Evolutionary conservation across 805 yeast genomes (phyloP).

Genomic region (Hanseniaspora mollemarum): DNA sequence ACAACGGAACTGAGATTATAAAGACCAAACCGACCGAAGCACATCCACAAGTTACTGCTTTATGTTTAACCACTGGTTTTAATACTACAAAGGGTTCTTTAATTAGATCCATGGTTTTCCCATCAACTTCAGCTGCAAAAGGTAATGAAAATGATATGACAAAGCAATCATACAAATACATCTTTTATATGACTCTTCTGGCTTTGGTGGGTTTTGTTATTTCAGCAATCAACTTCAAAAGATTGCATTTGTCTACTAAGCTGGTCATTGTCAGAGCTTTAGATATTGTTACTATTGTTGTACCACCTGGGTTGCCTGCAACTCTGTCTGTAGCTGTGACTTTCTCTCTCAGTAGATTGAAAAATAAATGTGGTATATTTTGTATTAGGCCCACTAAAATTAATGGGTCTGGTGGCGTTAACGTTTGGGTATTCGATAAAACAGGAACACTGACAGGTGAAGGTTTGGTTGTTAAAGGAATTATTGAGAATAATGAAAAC

Average conservation of each 20-base stretch:
- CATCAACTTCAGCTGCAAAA: slow-evolving; percentile 53
- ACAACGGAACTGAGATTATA: slow-evolving; percentile 80
- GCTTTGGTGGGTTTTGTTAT: slow-evolving; percentile 76
- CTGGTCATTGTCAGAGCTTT: slow-evolving; percentile 77
- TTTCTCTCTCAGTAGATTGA: slow-evolving; percentile 71
- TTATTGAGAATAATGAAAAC: slow-evolving; percentile 29
- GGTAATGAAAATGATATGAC: slow-evolving; percentile 71
- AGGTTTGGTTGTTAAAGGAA: slow-evolving; percentile 77
- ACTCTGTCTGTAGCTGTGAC: slow-evolving; percentile 93
- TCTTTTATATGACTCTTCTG: slow-evolving; percentile 82
- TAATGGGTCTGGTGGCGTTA: slow-evolving; percentile 91
- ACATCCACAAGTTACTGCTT: slow-evolving; percentile 56
- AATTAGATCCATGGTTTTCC: slow-evolving; percentile 90
- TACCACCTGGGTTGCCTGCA: slow-evolving; percentile 98
- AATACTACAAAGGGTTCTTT: slow-evolving; percentile 91
- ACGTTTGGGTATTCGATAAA: slow-evolving; percentile 84
- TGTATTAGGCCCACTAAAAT: slow-evolving; percentile 93
- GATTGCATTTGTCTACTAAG: slow-evolving; percentile 55
- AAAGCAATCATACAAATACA: slow-evolving; percentile 86
- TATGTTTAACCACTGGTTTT: slow-evolving; percentile 84
- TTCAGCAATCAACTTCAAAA: slow-evolving; percentile 72
- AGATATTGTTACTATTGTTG: slow-evolving; percentile 90
- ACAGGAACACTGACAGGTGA: slow-evolving; percentile 97
- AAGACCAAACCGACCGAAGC: slow-evolving; percentile 58
- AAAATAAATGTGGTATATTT: slow-evolving; percentile 49